Conservation (phyloP, 2,329 filamentous ascomycete genomes). For the Colletotrichum sp. region DNA sequence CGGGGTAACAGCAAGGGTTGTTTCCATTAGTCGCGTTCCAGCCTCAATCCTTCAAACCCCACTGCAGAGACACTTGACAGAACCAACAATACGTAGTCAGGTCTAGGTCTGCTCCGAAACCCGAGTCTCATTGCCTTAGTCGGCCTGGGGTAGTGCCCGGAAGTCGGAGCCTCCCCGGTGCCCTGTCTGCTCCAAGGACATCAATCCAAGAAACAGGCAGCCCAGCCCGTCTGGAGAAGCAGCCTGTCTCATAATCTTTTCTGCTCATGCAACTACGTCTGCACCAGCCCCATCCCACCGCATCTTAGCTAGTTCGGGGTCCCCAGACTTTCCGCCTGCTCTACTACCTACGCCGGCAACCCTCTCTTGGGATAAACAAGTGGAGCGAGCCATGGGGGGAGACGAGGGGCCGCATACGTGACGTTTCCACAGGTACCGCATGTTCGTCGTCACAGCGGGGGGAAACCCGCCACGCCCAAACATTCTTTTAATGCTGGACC, state of each 20-base stretch:
- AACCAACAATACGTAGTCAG: background rate
- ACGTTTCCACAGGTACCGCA: background rate
- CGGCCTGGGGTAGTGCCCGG: background rate
- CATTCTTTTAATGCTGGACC: background rate
- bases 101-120: background rate
- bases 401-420: conserved; percentile 4
- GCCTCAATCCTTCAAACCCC: background rate
- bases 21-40: background rate
- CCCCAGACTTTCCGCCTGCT: background rate
- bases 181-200: background rate
- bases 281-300: background rate
- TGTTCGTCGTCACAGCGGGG: conserved; percentile 4
- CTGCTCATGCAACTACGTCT: background rate
- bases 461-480: background rate
- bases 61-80: background rate
- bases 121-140: background rate
- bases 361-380: background rate
- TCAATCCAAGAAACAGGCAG: background rate
- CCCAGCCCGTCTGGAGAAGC: background rate
- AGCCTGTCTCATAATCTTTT: background rate
- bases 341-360: background rate
- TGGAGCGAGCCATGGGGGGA: background rate
- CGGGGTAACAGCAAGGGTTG: background rate
- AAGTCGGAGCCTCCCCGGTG: background rate
- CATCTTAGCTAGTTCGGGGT: background rate